Percentiles rank a stretch among this genome's conserved stretches.
Conservation (phyloP, 495 filamentous ascomycete genomes). For the Aspergillus panamensis region DNA sequence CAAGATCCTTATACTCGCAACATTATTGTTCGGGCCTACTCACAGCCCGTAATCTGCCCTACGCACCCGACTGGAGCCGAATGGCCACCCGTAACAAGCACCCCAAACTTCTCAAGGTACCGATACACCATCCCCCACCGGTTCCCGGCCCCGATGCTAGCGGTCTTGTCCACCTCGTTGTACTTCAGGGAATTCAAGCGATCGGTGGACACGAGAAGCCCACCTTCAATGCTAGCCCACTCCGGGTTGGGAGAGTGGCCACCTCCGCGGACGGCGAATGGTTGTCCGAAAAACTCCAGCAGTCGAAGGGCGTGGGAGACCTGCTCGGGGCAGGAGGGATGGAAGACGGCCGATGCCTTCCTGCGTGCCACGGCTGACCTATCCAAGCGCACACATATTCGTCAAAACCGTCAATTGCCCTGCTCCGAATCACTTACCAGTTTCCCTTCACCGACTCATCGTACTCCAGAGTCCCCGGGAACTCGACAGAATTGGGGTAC, state of each 20-base stretch:
- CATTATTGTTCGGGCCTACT: conserved; percentile 10
- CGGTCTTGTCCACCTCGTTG: conserved; percentile 32
- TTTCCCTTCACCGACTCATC: too few relatives aligned
- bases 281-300: too few relatives aligned
- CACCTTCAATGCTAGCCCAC: conserved; percentile 41
- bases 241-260: conserved; percentile 44
- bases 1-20: neutral
- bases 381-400: too few relatives aligned
- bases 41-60: conserved; percentile 41
- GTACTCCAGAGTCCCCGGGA: too few relatives aligned
- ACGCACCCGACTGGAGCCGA: conserved; percentile 27
- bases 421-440: too few relatives aligned
- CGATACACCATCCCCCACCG: conserved; percentile 38
- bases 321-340: too few relatives aligned
- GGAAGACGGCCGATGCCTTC: too few relatives aligned
- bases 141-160: conserved; percentile 37
- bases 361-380: too few relatives aligned
- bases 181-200: conserved; percentile 36
- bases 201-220: conserved; percentile 38
- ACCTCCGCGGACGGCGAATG: conserved; percentile 44
- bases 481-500: too few relatives aligned
- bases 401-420: too few relatives aligned
- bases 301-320: too few relatives aligned
- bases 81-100: conserved; percentile 32
- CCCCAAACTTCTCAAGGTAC: conserved; percentile 25